Evolutionary conservation across 805 yeast species (phyloP).

Genomic region (Myxozyma nipponensis): DNA sequence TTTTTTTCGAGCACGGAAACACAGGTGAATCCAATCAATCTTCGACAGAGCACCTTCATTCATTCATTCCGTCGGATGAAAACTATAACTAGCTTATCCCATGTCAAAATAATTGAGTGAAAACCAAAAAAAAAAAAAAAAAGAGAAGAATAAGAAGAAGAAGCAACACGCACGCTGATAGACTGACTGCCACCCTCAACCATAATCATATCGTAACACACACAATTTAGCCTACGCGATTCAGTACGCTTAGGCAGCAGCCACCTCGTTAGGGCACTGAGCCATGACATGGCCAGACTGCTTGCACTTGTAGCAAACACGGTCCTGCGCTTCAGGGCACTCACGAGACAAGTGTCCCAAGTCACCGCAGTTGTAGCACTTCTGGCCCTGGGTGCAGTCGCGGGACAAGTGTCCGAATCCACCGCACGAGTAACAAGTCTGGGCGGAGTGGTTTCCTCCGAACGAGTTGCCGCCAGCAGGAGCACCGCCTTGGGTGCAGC

Average conservation of each 20-base stretch:
- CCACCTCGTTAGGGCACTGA: slow-evolving; percentile 57
- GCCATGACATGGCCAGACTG: slow-evolving; percentile 83
- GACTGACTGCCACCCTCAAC: not conserved
- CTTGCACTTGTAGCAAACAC: slow-evolving; percentile 71
- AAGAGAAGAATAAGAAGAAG: too few relatives aligned
- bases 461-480: slow-evolving; percentile 46
- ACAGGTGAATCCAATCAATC: too few relatives aligned
- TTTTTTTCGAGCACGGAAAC: too few relatives aligned
- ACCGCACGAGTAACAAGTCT: slow-evolving; percentile 88
- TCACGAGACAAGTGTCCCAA: slow-evolving; percentile 83
- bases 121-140: too few relatives aligned
- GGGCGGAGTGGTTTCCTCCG: slow-evolving; percentile 86
- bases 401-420: slow-evolving; percentile 80
- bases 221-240: not conserved
- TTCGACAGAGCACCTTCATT: too few relatives aligned
- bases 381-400: slow-evolving; percentile 67
- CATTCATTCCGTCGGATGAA: too few relatives aligned
- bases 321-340: slow-evolving; percentile 58
- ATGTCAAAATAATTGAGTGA: too few relatives aligned
- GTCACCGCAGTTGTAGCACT: slow-evolving; percentile 91
- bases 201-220: not conserved
- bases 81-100: too few relatives aligned
- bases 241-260: slow-evolving; percentile 7
- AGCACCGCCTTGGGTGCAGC: slow-evolving; percentile 53
- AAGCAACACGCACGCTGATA: too few relatives aligned